phyloP scores from a whole-genome alignment of 352 stramenopile species.

The Phytophthora chlamydospora region DNA sequence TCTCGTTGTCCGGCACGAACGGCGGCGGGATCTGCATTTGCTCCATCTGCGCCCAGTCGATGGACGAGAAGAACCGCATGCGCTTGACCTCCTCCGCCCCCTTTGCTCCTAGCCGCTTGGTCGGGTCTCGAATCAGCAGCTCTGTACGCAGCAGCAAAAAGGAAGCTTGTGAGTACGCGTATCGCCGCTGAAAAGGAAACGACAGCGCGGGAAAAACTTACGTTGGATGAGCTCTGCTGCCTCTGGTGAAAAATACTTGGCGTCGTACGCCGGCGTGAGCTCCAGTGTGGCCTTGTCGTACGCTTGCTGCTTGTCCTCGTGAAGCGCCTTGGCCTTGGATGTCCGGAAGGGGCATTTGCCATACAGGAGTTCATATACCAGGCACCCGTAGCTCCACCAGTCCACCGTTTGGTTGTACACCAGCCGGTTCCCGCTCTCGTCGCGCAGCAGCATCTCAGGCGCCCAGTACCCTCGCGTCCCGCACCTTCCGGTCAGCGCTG shows the following conservation, averaged over 20 bases:
- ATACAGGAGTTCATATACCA: conserved; percentile 97
- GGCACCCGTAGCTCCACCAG: conserved; percentile 98
- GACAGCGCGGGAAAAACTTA: conserved; percentile 34
- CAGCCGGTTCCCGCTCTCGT: conserved; percentile 91
- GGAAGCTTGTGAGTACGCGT: conserved; percentile 12
- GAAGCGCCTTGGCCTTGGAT: conserved; percentile 93
- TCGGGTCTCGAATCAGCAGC: conserved; percentile 75
- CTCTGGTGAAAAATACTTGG: conserved; percentile 83
- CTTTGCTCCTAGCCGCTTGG: conserved; percentile 70
- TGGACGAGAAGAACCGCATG: conserved; percentile 77
- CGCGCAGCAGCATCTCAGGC: conserved; percentile 95
- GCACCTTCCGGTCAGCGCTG: conserved; percentile 75
- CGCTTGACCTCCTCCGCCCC: conserved; percentile 78
- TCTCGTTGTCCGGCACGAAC: conserved; percentile 85
- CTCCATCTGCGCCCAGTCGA: conserved; percentile 83
- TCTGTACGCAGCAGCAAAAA: conserved; percentile 44
- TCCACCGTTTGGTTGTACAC: conserved; percentile 96
- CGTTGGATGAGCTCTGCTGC: conserved; percentile 77
- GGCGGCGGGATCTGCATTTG: conserved; percentile 66
- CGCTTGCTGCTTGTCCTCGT: conserved; percentile 89
- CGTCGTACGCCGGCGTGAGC: conserved; percentile 76
- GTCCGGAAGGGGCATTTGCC: conserved; percentile 97
- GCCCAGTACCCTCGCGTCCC: conserved; percentile 93
- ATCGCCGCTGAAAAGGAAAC: neutral
- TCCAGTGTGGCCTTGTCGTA: conserved; percentile 86